Percentiles rank a stretch among this genome's conserved stretches.
Evolutionary conservation across 805 yeast species (phyloP).

Genomic region (Candida vartiovaarae): DNA sequence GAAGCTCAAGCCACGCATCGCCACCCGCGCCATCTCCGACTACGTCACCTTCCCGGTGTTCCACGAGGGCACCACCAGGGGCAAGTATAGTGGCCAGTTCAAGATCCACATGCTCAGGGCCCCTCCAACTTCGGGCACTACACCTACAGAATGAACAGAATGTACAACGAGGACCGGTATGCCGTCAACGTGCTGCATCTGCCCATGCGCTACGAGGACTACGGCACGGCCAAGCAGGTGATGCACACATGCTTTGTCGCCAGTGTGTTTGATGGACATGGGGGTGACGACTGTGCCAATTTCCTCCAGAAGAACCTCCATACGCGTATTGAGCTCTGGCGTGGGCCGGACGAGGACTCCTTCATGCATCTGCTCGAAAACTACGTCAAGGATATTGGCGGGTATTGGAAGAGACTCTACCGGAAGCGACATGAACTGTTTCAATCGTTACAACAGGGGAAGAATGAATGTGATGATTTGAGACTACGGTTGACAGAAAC

Average conservation of each 20-base stretch:
- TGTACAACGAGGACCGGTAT: constrained; percentile 76
- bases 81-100: constrained; percentile 12
- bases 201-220: constrained; percentile 27
- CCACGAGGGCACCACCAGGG: constrained; percentile 9
- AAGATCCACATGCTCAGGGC: constrained; percentile 37
- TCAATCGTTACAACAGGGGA: constrained; percentile 25
- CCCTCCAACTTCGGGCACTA: constrained; percentile 63
- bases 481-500: constrained; percentile 54
- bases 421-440: constrained; percentile 34
- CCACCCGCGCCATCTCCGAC: constrained; percentile 12
- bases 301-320: constrained; percentile 51
- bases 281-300: constrained; percentile 69
- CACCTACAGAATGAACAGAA: constrained; percentile 67
- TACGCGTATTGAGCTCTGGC: constrained; percentile 40
- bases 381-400: constrained; percentile 57
- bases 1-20: too few species aligned
- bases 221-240: constrained; percentile 16
- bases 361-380: constrained; percentile 40
- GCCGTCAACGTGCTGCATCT: constrained; percentile 54
- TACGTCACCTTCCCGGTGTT: constrained; percentile 17
- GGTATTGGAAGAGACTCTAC: constrained; percentile 80
- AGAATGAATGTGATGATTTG: constrained; percentile 43
- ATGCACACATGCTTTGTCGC: constrained; percentile 48
- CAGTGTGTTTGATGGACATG: constrained; percentile 91
- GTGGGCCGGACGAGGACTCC: constrained; percentile 24